Base-by-base conservation (phyloP, 257 asterid species). In the Salvia splendens region DNA sequence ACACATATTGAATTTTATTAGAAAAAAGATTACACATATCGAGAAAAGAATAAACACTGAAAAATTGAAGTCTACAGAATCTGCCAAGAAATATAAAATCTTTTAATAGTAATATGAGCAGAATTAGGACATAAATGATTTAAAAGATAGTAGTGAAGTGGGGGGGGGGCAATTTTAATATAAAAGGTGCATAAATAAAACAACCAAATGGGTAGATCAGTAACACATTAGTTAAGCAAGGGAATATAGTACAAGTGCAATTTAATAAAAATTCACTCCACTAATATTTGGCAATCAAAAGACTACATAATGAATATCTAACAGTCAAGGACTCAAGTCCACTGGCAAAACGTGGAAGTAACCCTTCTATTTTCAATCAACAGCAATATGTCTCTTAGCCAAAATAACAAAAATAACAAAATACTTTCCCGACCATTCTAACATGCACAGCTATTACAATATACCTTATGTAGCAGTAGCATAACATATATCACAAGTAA, bases 401-500 rank as follows among this genome's bases (percentile, higher is more conserved):
- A 20, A 50, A 50, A 9, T 20, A 41, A 50, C 41, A 2, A 51
- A 20, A 15, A 24, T 24, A 38, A 24, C 11, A 33, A 33, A 8
- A 16, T 55, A 69, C 14, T 57, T 36, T 24, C 52, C 43, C 9
- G 67, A 2, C 30, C 65, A 16, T 20, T 36, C 40, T 45, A 58
- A 43, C 57, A 35, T 20, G 35, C 4, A 47, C 8, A 43, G 15
- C 43, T 64, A 43, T 43, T 35, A 55, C 48, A 61, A 45, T 12
- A 28, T 69, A 58, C 36, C 52, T 24, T 12, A 62, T 1, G 30
- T 60, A 36, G 65, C 57, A 15, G 53, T 59, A 49, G 40, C 30
- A 24, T 54, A 42, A 43, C 16, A 41, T 45, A 42, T 30, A 42
- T 50, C 45, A 53, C 55, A 68, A 47, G 61, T 43, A 57, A 52